Evolutionary conservation across 1,284 basidiomycete genomes (phyloP).

Genomic region (Schizopora paradoxa): DNA sequence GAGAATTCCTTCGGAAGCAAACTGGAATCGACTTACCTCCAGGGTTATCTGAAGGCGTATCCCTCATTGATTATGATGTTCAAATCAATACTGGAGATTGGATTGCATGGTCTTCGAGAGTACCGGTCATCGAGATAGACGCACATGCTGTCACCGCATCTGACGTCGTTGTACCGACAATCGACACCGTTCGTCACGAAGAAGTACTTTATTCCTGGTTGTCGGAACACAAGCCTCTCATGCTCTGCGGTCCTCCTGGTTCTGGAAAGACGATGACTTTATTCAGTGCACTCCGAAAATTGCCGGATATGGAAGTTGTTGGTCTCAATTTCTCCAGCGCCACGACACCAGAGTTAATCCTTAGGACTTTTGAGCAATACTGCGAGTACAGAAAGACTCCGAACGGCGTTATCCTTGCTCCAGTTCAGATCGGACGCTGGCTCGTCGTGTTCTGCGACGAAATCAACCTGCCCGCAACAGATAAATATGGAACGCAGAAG

Average conservation of each 20-base stretch:
- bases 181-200: constrained; percentile 98
- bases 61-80: constrained; percentile 95
- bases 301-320: constrained; percentile 98
- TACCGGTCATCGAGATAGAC: constrained; percentile 95
- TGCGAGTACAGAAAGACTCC: constrained; percentile 99
- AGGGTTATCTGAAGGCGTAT: constrained; percentile 65
- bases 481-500: constrained; percentile 98
- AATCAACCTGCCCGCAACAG: constrained; percentile 95
- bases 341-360: constrained; percentile 94
- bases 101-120: constrained; percentile 87
- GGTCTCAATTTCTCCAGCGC: constrained; percentile 99
- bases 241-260: constrained; percentile 98
- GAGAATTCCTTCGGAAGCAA: constrained; percentile 80
- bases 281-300: constrained; percentile 96
- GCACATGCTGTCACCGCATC: constrained; percentile 93
- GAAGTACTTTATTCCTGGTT: constrained; percentile 98
- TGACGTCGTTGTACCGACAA: constrained; percentile 96
- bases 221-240: constrained; percentile 96
- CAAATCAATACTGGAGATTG: constrained; percentile 84
- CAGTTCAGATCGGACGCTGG: constrained; percentile 95
- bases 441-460: constrained; percentile 99
- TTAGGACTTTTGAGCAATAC: constrained; percentile 99
- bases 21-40: constrained; percentile 90
- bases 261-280: constrained; percentile 99
- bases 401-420: constrained; percentile 91